A percentile compares a stretch with the other conserved stretches of the same genome.
Conservation (phyloP, 176 grass and related monocot species). For the Hsuehochloa calcarea region DNA sequence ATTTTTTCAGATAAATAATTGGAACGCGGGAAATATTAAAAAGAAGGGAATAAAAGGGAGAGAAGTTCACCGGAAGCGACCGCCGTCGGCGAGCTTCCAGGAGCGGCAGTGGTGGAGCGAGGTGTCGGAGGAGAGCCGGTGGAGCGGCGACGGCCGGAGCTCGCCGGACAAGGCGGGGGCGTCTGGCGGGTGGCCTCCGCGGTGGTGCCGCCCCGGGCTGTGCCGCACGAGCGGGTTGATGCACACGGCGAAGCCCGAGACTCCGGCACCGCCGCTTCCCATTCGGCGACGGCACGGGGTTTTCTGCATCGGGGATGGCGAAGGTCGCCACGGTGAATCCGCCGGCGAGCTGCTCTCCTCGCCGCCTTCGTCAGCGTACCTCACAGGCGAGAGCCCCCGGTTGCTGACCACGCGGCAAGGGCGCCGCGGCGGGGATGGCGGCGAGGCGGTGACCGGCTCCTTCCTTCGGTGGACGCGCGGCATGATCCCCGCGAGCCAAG, state of each 20-base stretch:
- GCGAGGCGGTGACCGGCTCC: neutral
- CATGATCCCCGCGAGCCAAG: slow-evolving; percentile 63
- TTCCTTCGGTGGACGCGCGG: slow-evolving; percentile 32
- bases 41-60: neutral
- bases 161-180: slow-evolving; percentile 41
- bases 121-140: slow-evolving; percentile 31
- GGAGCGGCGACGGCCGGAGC: slow-evolving; percentile 58
- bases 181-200: slow-evolving; percentile 24
- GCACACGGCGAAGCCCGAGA: slow-evolving; percentile 70
- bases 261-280: slow-evolving; percentile 4
- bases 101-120: slow-evolving; percentile 67
- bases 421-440: neutral
- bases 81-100: slow-evolving; percentile 71
- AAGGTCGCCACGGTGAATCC: slow-evolving; percentile 47
- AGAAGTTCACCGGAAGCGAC: slow-evolving; percentile 56
- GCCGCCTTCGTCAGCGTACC: neutral
- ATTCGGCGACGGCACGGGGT: slow-evolving; percentile 23
- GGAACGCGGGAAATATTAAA: neutral
- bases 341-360: slow-evolving; percentile 31
- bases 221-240: slow-evolving; percentile 75
- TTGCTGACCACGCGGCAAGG: slow-evolving; percentile 41
- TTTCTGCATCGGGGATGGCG: slow-evolving; percentile 55
- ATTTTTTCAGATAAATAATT: neutral
- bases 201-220: slow-evolving; percentile 42
- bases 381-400: slow-evolving; percentile 50